These are phyloP conservation scores for Neurospora cerealis DNA, from an alignment of 495 filamentous ascomycete genomes.

Conservation along the genomic window DNA sequence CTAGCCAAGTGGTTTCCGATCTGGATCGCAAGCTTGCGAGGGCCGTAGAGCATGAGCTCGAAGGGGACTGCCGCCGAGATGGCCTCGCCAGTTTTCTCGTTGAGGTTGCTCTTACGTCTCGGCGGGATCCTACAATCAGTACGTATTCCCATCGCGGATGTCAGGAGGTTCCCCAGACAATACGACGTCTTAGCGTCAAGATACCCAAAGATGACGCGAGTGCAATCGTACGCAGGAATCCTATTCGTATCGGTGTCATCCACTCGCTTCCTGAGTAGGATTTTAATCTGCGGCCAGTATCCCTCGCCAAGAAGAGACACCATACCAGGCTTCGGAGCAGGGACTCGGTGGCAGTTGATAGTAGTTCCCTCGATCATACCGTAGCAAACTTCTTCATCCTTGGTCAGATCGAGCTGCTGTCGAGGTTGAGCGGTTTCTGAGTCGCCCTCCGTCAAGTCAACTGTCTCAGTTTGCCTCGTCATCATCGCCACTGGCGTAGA, in stretches of 20 bases:
- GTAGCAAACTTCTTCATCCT: constrained; percentile 65
- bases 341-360: constrained; percentile 59
- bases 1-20: constrained; percentile 59
- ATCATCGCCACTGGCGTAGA: constrained; percentile 6
- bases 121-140: constrained; percentile 56
- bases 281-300: constrained; percentile 65
- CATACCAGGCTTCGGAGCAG: constrained; percentile 49
- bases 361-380: constrained; percentile 64
- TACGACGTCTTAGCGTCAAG: constrained; percentile 59
- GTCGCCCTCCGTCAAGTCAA: constrained; percentile 60
- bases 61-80: constrained; percentile 47
- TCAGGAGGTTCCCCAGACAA: constrained; percentile 61
- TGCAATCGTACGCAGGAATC: constrained; percentile 62
- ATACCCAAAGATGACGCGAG: constrained; percentile 60
- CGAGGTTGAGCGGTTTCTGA: constrained; percentile 40
- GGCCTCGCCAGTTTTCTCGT: constrained; percentile 40
- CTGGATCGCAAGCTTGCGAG: constrained; percentile 47
- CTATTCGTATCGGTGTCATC: constrained; percentile 38
- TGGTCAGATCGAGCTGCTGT: constrained; percentile 36
- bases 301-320: constrained; percentile 36
- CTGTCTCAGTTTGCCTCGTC: constrained; percentile 28
- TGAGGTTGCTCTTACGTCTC: constrained; percentile 39
- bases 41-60: constrained; percentile 70
- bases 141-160: constrained; percentile 49
- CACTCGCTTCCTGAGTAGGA: constrained; percentile 48